Evolutionary conservation across 768 basidiomycete species (phyloP).

Genomic region (Auricularia sp.): DNA sequence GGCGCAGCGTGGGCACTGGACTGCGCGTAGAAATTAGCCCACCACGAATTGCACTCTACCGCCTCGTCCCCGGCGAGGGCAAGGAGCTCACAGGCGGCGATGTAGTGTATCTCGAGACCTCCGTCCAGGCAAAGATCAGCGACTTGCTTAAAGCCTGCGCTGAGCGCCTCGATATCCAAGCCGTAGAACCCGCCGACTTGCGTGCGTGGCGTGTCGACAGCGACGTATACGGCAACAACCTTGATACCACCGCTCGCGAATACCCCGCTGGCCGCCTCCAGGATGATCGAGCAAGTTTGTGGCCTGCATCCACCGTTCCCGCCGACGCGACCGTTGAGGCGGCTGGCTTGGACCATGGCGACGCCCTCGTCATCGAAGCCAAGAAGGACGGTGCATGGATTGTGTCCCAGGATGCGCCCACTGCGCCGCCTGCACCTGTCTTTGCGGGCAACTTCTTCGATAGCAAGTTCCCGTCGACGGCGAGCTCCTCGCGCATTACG

Average conservation of each 20-base stretch:
- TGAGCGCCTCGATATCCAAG: not conserved
- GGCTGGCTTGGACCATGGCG: conserved; percentile 29
- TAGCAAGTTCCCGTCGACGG: not conserved
- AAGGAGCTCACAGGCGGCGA: conserved; percentile 17
- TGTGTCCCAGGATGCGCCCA: conserved; percentile 17
- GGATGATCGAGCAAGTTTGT: conserved; percentile 1
- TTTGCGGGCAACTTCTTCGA: conserved; percentile 4
- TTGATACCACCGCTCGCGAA: conserved; percentile 15
- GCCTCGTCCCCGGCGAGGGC: conserved; percentile 28
- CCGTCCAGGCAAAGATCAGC: conserved; percentile 40
- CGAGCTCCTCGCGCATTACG: not conserved
- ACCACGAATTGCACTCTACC: conserved; percentile 48
- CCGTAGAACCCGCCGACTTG: conserved; percentile 14
- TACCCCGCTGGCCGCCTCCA: conserved; percentile 8
- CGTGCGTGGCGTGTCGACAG: conserved; percentile 10
- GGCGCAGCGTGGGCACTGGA: conserved; percentile 40
- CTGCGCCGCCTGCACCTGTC: not conserved
- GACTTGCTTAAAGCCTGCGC: conserved; percentile 20
- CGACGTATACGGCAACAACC: conserved; percentile 15
- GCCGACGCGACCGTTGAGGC: conserved; percentile 39
- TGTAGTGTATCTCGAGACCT: conserved; percentile 34
- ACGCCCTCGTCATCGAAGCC: conserved; percentile 72
- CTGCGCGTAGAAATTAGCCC: conserved; percentile 63
- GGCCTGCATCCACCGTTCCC: conserved; percentile 29
- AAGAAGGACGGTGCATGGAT: conserved; percentile 51